A percentile compares a stretch with the other conserved stretches of the same genome.
Conservation (phyloP, 208 protist species). For the Naegleria lovaniensis region DNA sequence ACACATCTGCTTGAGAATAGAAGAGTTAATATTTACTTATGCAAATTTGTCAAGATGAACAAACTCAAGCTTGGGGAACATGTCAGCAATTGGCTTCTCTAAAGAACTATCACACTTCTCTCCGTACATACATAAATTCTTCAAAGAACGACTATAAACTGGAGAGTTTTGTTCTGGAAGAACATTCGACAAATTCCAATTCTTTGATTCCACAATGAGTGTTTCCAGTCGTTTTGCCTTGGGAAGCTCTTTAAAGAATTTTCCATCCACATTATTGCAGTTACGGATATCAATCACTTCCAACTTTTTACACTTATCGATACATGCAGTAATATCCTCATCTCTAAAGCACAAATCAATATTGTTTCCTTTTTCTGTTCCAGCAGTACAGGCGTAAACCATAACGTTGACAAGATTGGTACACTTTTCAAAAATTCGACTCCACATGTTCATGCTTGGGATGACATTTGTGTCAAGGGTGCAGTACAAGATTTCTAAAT, state of each 20-base stretch:
- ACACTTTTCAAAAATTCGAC: slow-evolving; percentile 1
- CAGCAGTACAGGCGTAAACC: neutral
- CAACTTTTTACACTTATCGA: neutral
- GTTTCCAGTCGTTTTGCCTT: neutral
- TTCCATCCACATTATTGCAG: neutral
- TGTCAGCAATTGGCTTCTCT: neutral
- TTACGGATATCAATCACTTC: neutral
- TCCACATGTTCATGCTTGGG: neutral
- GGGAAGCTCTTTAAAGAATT: neutral
- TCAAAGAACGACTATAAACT: neutral
- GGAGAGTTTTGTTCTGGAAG: neutral
- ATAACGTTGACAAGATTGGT: neutral
- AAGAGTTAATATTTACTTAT: neutral
- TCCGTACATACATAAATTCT: neutral
- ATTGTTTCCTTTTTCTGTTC: neutral
- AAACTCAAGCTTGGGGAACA: neutral
- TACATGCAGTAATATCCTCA: neutral
- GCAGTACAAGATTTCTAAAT: neutral
- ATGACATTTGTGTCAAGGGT: neutral
- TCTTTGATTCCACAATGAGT: neutral
- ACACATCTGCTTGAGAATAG: no score
- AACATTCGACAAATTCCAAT: slow-evolving; percentile 1
- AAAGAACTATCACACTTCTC: neutral
- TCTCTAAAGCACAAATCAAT: neutral
- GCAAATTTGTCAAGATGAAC: neutral